Base-by-base conservation (phyloP, 176 grass and related monocot genomes). In the Metroxylon sagu region DNA sequence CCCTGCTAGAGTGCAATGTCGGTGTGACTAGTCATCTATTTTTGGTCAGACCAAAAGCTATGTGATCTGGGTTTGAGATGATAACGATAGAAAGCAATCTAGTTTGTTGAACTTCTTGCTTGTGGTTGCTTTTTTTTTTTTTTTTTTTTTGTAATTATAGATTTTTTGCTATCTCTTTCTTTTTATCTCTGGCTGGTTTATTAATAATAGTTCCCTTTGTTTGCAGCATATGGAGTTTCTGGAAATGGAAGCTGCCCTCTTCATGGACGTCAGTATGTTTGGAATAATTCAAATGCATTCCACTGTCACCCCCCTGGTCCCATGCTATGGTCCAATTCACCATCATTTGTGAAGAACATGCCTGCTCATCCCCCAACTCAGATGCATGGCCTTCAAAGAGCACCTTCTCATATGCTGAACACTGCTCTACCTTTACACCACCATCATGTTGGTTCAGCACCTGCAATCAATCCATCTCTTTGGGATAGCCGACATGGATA, bases 371-470 rank as follows among this genome's bases (percentile, higher is more conserved):
- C 72, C 27, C 79, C 69, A 71, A 17, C 79, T 56, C 82, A 89
- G 57, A 30, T 84, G 61, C 81, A 82, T 55, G 75, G 82, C 73
- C 71, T 89, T 56, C 69, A 82, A 54, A 87, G 82, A 77, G 69
- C 69, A 74, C 76, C 89, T 49, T 85, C 79, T 2, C 91, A 90
- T 68, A 78, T 84, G 59, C 65, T 81, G 62, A 79, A 81, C n/a
- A 78, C 62, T 53, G 68, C 79, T 27, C 65, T 66, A 49, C 83
- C 84, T 17, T 66, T 81, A 67, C 80, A 78, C 48, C 80, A 83
- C 68, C 79, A 84, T 64, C 90, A 86, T 65, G 86, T 87, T 56
- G 91, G 86, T 48, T 95, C 90, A 23, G 90, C 90, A 39, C 90
- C 85, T 62, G 65, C 83, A 54, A 61, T 84, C 66, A 85, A 88